Evolutionary conservation across 768 basidiomycete genomes (phyloP).

Genomic region (Russula griseocarnosa): DNA sequence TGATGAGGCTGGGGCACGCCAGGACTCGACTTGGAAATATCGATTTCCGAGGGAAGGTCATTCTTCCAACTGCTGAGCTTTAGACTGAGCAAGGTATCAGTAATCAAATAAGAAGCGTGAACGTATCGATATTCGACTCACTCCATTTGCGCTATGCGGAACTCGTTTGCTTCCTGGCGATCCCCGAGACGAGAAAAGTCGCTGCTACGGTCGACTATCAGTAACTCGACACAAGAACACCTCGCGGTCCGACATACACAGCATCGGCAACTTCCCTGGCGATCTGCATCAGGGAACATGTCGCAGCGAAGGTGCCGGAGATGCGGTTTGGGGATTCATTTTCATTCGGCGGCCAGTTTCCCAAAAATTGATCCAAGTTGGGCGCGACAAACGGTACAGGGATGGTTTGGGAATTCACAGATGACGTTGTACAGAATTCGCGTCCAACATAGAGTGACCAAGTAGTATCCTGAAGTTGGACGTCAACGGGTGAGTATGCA

Average conservation of each 20-base stretch:
- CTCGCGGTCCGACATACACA: constrained; percentile 14
- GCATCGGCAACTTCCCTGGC: constrained; percentile 25
- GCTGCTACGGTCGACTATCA: constrained; percentile 17
- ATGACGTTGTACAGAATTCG: constrained; percentile 48
- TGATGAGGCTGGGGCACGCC: constrained; percentile 24
- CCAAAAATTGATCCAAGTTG: constrained; percentile 48
- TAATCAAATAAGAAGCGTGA: background rate
- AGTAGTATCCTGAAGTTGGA: constrained; percentile 46
- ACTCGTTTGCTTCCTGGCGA: constrained; percentile 21
- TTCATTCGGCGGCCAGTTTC: constrained; percentile 42
- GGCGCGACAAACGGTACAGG: constrained; percentile 47
- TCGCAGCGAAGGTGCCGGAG: constrained; percentile 25
- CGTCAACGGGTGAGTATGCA: background rate
- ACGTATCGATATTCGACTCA: background rate
- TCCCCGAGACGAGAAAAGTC: constrained; percentile 25
- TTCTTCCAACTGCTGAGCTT: constrained; percentile 28
- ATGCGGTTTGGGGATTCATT: constrained; percentile 19
- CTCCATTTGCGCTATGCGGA: constrained; percentile 28
- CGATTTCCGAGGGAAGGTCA: constrained; percentile 23
- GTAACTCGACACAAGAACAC: background rate
- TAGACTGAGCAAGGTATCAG: constrained; percentile 9
- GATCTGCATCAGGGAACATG: constrained; percentile 27
- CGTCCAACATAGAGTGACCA: constrained; percentile 67
- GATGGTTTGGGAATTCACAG: constrained; percentile 38
- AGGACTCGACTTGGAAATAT: constrained; percentile 22